Conservation (phyloP, 768 basidiomycete species). For the Agrocybe chaxingu region DNA sequence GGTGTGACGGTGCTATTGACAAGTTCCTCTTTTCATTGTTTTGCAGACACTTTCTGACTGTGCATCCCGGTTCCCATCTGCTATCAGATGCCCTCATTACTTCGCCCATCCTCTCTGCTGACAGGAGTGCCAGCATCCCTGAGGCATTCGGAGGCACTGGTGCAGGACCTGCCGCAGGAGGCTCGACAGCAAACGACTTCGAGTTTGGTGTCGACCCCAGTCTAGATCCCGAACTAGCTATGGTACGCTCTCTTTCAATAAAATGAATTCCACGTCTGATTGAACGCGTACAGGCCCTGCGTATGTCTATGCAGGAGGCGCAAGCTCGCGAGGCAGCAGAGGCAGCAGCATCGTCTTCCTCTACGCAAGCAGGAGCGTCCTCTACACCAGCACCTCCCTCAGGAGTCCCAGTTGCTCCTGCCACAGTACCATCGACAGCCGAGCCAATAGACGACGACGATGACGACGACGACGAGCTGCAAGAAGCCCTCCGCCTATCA, state of each 20-base stretch:
- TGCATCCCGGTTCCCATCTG: constrained; percentile 75
- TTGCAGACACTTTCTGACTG: constrained; percentile 72
- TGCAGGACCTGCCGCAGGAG: constrained; percentile 42
- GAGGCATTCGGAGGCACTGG: constrained; percentile 51
- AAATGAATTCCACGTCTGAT: neutral
- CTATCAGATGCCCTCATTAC: constrained; percentile 80
- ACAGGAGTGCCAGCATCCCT: constrained; percentile 68
- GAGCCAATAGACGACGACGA: constrained; percentile 68
- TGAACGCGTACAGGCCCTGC: constrained; percentile 63
- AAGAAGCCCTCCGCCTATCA: constrained; percentile 76
- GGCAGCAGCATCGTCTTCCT: constrained; percentile 36
- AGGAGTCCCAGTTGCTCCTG: constrained; percentile 23
- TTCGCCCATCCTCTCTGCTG: constrained; percentile 79
- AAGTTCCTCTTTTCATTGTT: neutral
- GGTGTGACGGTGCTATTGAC: neutral
- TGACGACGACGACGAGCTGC: constrained; percentile 75
- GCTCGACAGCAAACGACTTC: constrained; percentile 49
- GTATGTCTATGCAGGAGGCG: constrained; percentile 97
- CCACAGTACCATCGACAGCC: constrained; percentile 20
- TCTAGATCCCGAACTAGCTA: constrained; percentile 93
- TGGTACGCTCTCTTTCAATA: constrained; percentile 51
- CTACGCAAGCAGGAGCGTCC: constrained; percentile 26
- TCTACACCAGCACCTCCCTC: constrained; percentile 37
- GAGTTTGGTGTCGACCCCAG: constrained; percentile 94
- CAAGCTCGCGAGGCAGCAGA: constrained; percentile 68